Percentiles rank a stretch among this genome's conserved stretches.
Evolutionary conservation across 2,329 filamentous ascomycete genomes (phyloP).

Genomic region (Acarospora socialis): DNA sequence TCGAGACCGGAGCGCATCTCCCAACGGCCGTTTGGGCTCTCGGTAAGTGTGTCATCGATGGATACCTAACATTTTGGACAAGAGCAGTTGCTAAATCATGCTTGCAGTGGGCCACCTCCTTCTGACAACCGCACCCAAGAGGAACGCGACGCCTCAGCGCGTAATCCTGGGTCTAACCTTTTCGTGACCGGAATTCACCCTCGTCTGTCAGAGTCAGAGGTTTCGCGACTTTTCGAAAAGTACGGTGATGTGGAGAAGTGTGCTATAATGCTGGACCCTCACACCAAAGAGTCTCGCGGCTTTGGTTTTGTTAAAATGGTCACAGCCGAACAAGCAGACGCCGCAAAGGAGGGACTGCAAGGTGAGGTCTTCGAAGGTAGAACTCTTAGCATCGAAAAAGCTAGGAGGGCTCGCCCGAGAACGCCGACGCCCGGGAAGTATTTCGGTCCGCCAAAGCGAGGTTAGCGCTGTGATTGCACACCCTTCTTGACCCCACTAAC

Average conservation of each 20-base stretch:
- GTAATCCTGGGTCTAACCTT: conserved; percentile 93
- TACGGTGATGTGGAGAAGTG: conserved; percentile 98
- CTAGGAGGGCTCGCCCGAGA: conserved; percentile 82
- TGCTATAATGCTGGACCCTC: conserved; percentile 98
- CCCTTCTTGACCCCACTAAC: conserved; percentile 7
- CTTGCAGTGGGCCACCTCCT: conserved; percentile 30
- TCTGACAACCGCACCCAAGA: conserved; percentile 32
- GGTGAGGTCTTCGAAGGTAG: conserved; percentile 91
- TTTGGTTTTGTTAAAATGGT: conserved; percentile 99
- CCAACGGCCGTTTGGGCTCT: conserved; percentile 41
- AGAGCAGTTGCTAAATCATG: not conserved
- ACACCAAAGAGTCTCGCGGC: conserved; percentile 95
- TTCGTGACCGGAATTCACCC: conserved; percentile 98
- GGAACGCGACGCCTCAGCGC: conserved; percentile 52
- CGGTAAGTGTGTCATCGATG: conserved; percentile 27
- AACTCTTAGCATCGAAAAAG: conserved; percentile 97
- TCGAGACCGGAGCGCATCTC: conserved; percentile 50
- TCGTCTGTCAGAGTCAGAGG: conserved; percentile 74
- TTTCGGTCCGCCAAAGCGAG: conserved; percentile 95
- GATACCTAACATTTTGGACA: conserved; percentile 12
- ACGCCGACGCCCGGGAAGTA: conserved; percentile 98
- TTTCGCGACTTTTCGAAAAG: conserved; percentile 93
- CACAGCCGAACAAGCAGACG: conserved; percentile 85
- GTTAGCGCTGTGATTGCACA: conserved; percentile 38
- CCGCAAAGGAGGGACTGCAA: conserved; percentile 89